Evolutionary conservation across 1,284 basidiomycete genomes (phyloP).

Genomic region (Fomitopsis pinicola): DNA sequence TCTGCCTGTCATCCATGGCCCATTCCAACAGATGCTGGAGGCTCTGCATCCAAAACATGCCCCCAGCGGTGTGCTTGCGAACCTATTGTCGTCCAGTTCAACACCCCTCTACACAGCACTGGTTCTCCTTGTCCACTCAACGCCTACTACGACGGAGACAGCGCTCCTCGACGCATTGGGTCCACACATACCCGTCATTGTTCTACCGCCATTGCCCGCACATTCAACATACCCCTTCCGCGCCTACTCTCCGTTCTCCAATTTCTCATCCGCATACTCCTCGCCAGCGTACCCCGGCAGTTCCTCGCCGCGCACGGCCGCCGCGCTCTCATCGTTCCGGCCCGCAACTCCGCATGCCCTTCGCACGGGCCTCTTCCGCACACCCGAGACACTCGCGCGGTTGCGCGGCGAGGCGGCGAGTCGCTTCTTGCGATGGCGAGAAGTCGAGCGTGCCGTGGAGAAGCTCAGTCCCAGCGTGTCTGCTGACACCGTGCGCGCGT

Average conservation of each 20-base stretch:
- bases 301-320: constrained; percentile 15
- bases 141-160: constrained; percentile 35
- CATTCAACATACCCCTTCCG: constrained; percentile 7
- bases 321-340: constrained; percentile 48
- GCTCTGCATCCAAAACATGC: constrained; percentile 45
- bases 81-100: constrained; percentile 46
- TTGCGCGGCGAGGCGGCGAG: constrained; percentile 62
- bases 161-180: constrained; percentile 46
- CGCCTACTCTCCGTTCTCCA: constrained; percentile 1
- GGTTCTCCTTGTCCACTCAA: constrained; percentile 4
- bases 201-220: constrained; percentile 35
- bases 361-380: constrained; percentile 55
- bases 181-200: constrained; percentile 53
- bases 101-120: constrained; percentile 42
- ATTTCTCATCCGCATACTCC: constrained; percentile 19
- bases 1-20: constrained; percentile 46
- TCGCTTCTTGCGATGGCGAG: constrained; percentile 68
- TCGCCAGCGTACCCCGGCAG: neutral
- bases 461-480: constrained; percentile 10
- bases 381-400: constrained; percentile 49
- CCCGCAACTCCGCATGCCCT: constrained; percentile 47
- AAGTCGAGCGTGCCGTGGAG: constrained; percentile 51
- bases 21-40: constrained; percentile 46
- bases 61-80: constrained; percentile 45
- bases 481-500: neutral